Conservation (phyloP, 2,329 filamentous ascomycete species). For the Elsinoe necatrix region DNA sequence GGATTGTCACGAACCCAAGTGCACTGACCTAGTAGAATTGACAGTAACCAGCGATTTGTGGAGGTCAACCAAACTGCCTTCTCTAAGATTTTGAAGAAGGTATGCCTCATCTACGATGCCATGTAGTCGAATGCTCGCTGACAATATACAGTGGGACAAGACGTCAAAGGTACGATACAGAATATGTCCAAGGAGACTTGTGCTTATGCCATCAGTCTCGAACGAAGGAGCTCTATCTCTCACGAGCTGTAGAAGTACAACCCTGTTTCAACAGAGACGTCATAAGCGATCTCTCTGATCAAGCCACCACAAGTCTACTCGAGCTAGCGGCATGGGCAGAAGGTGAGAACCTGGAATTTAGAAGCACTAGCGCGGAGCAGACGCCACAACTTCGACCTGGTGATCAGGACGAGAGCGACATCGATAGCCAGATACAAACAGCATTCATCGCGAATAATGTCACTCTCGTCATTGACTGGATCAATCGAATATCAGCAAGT, state of each 20-base stretch:
- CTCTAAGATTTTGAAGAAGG: conserved; percentile 97
- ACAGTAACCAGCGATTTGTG: conserved; percentile 69
- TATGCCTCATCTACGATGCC: conserved; percentile 28
- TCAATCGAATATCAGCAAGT: conserved; percentile 59
- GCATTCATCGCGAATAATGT: conserved; percentile 76
- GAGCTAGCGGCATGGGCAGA: conserved; percentile 96
- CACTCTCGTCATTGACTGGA: conserved; percentile 67
- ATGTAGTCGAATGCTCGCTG: conserved; percentile 27
- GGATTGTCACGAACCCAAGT: conserved; percentile 20
- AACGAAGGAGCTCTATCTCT: conserved; percentile 95
- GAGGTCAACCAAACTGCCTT: conserved; percentile 97
- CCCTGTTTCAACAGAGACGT: conserved; percentile 97
- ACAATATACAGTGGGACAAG: conserved; percentile 74
- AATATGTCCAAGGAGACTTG: neutral
- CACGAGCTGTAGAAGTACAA: conserved; percentile 91
- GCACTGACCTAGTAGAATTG: conserved; percentile 16
- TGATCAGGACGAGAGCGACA: conserved; percentile 78
- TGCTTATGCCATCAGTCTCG: conserved; percentile 55
- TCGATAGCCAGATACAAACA: conserved; percentile 80
- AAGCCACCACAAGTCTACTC: conserved; percentile 90
- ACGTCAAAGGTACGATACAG: conserved; percentile 65
- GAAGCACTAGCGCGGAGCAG: conserved; percentile 28
- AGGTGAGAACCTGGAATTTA: conserved; percentile 77
- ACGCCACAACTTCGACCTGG: conserved; percentile 21
- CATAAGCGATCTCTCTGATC: conserved; percentile 91